Base-by-base conservation (phyloP, 805 yeast genomes). In the Kuraishia piskuri region DNA sequence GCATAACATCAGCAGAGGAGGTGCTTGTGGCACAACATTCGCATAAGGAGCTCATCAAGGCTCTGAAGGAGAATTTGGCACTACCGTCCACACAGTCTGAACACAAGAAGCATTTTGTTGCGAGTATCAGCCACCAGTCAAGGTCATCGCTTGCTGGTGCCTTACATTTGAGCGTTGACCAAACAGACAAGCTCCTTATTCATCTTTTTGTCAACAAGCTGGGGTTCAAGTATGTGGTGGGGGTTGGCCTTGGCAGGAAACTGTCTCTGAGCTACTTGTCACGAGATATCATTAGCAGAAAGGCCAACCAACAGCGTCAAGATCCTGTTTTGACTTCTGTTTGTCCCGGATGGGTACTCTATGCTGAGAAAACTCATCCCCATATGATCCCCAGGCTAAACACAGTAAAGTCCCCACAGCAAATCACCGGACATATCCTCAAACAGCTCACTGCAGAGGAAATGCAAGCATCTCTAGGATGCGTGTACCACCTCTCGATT, bases 1-100 rank as follows among this genome's bases (percentile, higher is more conserved):
- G 99, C 67, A 90, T 94, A 53, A 94, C 99, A 0, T 88, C 96
- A 3, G 95, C 97, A n/a, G 99, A 94, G 65, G 96, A 92, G 57
- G 90, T 94, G 6, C 71, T 94, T 49, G 86, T 94, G 46, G 89
- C 96, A 1, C 85, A 89, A 58, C 99, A 94, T 66, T 88, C 96
- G 44, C 95, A 91, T 61, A 80, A 79, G 22, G 91, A 91, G 60
- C 76, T 94, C 49, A 59, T 90, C 22, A 78, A 79, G 49, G 86
- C 83, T 23, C 63, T 88, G 57, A 69, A 72, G 25, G 68, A 66
- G 24, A 59, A 57, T 26, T 57, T 56, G 52, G 40, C 40, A 6
- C 17, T 12, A n/a, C 17, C 40, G 3, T 31, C 40, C 14, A 58
- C 50, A 37, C 50, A 57, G 48, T 55, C 58, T 12, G 56, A 63